A percentile compares a stretch with the other conserved stretches of the same genome.
phyloP scores from a whole-genome alignment of 306 rosid species.

The Corylus avellana region DNA sequence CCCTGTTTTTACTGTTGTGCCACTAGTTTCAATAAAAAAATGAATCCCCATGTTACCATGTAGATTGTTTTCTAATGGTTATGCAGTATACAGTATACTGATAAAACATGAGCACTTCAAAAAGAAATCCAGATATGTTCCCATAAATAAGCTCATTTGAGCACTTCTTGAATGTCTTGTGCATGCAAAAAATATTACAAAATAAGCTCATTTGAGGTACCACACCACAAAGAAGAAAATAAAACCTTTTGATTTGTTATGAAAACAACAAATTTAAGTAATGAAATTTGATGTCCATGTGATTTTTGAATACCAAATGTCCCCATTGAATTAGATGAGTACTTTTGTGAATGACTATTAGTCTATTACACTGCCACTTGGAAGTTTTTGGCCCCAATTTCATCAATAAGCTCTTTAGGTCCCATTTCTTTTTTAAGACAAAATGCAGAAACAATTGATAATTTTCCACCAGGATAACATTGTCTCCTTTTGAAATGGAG shows the following conservation, averaged over 20 bases:
- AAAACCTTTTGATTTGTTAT: neutral
- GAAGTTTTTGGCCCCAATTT: neutral
- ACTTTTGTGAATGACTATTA: neutral
- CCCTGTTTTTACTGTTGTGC: neutral
- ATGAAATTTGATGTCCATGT: neutral
- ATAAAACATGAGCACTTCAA: neutral
- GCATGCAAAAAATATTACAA: neutral
- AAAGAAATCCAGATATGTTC: neutral
- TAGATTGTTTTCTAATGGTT: neutral
- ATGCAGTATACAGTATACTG: neutral
- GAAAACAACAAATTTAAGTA: neutral
- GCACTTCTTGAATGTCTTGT: neutral
- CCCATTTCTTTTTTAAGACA: neutral
- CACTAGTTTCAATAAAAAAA: neutral
- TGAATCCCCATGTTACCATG: neutral
- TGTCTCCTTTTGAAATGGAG: neutral
- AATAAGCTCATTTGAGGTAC: neutral
- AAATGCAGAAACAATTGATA: neutral
- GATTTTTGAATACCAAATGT: neutral
- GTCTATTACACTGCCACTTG: neutral
- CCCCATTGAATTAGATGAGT: neutral
- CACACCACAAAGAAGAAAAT: neutral
- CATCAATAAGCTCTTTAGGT: neutral
- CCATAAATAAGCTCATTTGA: neutral
- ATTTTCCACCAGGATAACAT: neutral